These are phyloP conservation scores for Aristolochia contorta DNA, from an alignment of 164 flowering plant genomes.

Conservation along the genomic window DNA sequence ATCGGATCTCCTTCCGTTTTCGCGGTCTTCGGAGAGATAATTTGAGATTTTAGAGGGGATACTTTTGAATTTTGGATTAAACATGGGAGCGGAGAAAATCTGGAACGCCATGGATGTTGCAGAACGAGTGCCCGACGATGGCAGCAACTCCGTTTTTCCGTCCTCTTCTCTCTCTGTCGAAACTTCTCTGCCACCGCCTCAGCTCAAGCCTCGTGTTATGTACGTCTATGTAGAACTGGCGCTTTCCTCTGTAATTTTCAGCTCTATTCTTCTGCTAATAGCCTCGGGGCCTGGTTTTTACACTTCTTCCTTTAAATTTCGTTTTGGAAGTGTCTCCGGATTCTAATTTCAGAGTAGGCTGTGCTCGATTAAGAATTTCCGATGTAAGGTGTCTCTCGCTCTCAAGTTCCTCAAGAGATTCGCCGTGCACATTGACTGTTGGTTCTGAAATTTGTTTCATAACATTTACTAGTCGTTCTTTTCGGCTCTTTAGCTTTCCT, in stretches of 20 bases:
- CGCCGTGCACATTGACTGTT: too few relatives aligned
- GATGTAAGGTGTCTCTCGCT: too few relatives aligned
- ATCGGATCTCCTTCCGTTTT: too few relatives aligned
- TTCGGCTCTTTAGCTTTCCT: too few relatives aligned
- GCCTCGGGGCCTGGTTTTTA: background rate
- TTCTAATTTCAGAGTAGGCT: background rate
- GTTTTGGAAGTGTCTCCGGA: background rate
- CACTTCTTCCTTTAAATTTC: background rate
- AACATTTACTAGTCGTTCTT: too few relatives aligned
- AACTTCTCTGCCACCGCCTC: slow-evolving; percentile 44
- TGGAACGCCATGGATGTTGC: slow-evolving; percentile 50
- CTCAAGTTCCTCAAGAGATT: too few relatives aligned
- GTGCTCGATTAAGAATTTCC: background rate
- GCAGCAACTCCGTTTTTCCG: slow-evolving; percentile 20
- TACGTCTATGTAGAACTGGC: slow-evolving; percentile 24
- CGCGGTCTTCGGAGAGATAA: too few relatives aligned
- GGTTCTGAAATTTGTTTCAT: too few relatives aligned
- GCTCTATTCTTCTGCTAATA: background rate
- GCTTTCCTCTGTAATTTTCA: background rate
- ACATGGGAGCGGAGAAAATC: slow-evolving; percentile 43
- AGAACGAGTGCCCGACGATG: slow-evolving; percentile 20
- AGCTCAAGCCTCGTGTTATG: slow-evolving; percentile 58
- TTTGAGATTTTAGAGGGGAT: too few relatives aligned
- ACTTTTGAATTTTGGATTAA: background rate
- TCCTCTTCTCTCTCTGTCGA: slow-evolving; percentile 51